Conservation (phyloP, 2,329 filamentous ascomycete species). For the Botryotinia convoluta region DNA sequence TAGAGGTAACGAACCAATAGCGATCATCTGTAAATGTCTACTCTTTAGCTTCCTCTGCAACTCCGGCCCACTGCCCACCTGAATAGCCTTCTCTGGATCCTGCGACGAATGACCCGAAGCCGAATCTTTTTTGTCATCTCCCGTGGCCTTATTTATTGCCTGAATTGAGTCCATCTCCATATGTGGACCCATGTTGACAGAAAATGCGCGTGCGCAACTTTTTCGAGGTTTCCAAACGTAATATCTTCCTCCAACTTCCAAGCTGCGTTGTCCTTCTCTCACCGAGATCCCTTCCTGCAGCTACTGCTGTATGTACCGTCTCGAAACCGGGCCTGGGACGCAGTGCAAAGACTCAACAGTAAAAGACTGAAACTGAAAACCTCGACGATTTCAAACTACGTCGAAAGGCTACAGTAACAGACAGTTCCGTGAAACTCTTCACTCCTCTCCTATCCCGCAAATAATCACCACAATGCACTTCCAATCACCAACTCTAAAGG, state of each 20-base stretch:
- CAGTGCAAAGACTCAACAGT: background rate
- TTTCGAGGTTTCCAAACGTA: conserved; percentile 8
- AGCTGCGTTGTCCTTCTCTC: background rate
- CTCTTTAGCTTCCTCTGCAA: conserved; percentile 45
- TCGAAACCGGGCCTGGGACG: background rate
- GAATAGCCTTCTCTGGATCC: conserved; percentile 14
- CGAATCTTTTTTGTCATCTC: conserved; percentile 15
- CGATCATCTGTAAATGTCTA: conserved; percentile 67
- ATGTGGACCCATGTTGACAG: conserved; percentile 8
- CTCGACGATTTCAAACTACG: conserved; percentile 18
- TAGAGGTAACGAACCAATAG: conserved; percentile 43
- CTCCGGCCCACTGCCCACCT: conserved; percentile 18
- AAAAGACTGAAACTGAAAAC: conserved; percentile 7
- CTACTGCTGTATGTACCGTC: background rate
- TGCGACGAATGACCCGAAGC: conserved; percentile 6
- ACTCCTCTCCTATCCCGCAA: background rate
- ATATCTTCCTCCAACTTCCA: conserved; percentile 6
- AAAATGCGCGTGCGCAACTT: conserved; percentile 5
- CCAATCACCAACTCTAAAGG: background rate
- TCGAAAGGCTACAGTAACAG: conserved; percentile 16
- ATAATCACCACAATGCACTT: background rate
- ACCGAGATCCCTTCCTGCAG: background rate
- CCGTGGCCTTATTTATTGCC: background rate
- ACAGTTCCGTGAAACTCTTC: background rate
- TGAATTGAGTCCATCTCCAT: conserved; percentile 7